These are phyloP conservation scores for Fomitopsis betulina DNA, from an alignment of 1,284 basidiomycete species.

Conservation along the genomic window DNA sequence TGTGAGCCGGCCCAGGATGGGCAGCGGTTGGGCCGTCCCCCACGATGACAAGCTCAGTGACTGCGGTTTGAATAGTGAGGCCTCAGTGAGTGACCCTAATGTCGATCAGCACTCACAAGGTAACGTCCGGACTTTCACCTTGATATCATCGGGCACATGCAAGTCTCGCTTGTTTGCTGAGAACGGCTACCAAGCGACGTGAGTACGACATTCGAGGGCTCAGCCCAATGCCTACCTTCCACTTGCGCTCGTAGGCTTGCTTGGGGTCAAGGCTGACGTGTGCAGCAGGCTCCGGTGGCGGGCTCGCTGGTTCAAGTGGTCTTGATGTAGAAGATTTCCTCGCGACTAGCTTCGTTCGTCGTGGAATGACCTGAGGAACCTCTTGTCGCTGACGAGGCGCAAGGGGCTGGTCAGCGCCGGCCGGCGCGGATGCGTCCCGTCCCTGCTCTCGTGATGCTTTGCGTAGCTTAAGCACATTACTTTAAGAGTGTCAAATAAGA, in stretches of 20 bases:
- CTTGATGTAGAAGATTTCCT: background rate
- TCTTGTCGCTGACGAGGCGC: background rate
- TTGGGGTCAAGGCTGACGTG: slow-evolving; percentile 8
- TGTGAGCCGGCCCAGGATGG: background rate
- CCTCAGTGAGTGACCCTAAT: background rate
- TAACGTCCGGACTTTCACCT: background rate
- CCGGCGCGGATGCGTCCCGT: background rate
- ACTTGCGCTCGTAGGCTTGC: background rate
- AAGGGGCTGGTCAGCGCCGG: too few species aligned
- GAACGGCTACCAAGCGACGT: background rate
- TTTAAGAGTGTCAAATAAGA: slow-evolving; percentile 13
- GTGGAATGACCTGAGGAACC: background rate
- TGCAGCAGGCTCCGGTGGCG: background rate
- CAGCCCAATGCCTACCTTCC: background rate
- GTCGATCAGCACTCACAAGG: background rate
- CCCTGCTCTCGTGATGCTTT: slow-evolving; percentile 22
- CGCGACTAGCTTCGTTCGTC: background rate
- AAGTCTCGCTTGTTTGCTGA: background rate
- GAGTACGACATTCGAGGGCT: background rate
- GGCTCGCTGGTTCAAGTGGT: background rate
- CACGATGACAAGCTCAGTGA: background rate
- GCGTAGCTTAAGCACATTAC: slow-evolving; percentile 42
- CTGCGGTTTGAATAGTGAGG: background rate
- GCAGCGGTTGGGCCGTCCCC: background rate
- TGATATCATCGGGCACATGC: background rate